Percentiles rank a stretch among this genome's conserved stretches.
phyloP scores from a whole-genome alignment of 139 green algal species.

The Marvania coccoides region DNA sequence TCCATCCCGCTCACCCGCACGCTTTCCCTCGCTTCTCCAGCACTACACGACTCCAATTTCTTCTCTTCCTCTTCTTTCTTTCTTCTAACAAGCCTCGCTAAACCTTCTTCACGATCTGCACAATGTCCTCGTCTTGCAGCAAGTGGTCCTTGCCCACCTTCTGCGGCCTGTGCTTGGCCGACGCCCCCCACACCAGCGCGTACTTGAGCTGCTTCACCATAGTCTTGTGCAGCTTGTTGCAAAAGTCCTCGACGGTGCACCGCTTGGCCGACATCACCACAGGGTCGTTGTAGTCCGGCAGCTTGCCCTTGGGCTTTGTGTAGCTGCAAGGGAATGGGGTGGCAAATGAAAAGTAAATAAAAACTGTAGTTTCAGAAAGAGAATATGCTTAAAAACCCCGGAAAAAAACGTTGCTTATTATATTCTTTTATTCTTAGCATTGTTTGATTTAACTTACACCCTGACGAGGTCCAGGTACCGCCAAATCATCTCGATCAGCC shows the following conservation, averaged over 20 bases:
- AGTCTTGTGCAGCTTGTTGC: conserved; percentile 39
- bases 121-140: conserved; percentile 93
- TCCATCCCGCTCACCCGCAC: too few relatives aligned
- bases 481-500: conserved; percentile 93
- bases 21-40: too few relatives aligned
- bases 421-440: neutral
- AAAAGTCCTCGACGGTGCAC: conserved; percentile 89
- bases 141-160: conserved; percentile 82
- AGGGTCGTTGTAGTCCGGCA: conserved; percentile 95
- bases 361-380: neutral
- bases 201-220: conserved; percentile 97
- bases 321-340: conserved; percentile 55
- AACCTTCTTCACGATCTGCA: conserved; percentile 89
- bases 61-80: conserved; percentile 6
- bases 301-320: conserved; percentile 89
- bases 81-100: too few relatives aligned
- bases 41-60: neutral
- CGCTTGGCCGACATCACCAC: conserved; percentile 68
- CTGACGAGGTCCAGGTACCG: conserved; percentile 88
- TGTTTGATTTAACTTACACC: too few relatives aligned
- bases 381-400: neutral
- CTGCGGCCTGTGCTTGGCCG: conserved; percentile 89
- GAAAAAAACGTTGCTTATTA: neutral
- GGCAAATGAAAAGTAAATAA: too few relatives aligned
- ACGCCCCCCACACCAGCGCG: conserved; percentile 80